Conservation (phyloP, 23 red algal genomes). For the Chondrus crispus region DNA sequence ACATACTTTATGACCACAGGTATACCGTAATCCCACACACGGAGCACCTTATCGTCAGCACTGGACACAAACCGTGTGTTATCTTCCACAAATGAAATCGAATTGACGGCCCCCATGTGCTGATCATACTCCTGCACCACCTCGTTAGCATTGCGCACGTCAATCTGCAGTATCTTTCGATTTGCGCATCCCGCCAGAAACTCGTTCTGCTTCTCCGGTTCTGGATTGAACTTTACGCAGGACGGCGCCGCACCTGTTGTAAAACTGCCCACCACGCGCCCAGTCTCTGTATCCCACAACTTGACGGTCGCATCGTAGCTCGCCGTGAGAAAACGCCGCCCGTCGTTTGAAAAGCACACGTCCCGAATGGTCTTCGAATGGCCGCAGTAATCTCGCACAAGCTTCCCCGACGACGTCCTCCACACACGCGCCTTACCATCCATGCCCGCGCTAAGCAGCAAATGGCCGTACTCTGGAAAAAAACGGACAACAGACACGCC, state of each 20-base stretch:
- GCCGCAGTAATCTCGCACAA: slow-evolving; percentile 55
- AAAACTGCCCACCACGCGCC: slow-evolving; percentile 46
- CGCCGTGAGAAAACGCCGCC: slow-evolving; percentile 57
- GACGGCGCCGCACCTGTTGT: neutral
- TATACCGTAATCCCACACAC: slow-evolving; percentile 92
- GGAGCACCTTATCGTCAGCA: slow-evolving; percentile 80
- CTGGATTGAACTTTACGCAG: slow-evolving; percentile 41
- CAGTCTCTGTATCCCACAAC: slow-evolving; percentile 88
- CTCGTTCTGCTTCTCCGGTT: slow-evolving; percentile 26
- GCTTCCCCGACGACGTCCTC: neutral
- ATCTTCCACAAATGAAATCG: slow-evolving; percentile 78
- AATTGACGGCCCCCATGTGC: slow-evolving; percentile 84
- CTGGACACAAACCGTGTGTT: slow-evolving; percentile 75
- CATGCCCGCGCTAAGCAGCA: slow-evolving; percentile 59
- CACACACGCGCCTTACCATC: slow-evolving; percentile 74
- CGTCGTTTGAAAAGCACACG: slow-evolving; percentile 45
- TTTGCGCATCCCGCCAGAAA: slow-evolving; percentile 82
- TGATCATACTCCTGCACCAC: slow-evolving; percentile 78
- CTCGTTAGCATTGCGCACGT: slow-evolving; percentile 55
- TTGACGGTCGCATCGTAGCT: slow-evolving; percentile 61
- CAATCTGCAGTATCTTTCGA: slow-evolving; percentile 74
- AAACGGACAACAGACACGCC: slow-evolving; percentile 75
- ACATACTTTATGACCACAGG: slow-evolving; percentile 87
- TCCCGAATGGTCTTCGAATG: slow-evolving; percentile 71
- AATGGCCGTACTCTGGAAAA: slow-evolving; percentile 66